Conservation (phyloP, 164 flowering plant species). For the Vitis rotundifolia region DNA sequence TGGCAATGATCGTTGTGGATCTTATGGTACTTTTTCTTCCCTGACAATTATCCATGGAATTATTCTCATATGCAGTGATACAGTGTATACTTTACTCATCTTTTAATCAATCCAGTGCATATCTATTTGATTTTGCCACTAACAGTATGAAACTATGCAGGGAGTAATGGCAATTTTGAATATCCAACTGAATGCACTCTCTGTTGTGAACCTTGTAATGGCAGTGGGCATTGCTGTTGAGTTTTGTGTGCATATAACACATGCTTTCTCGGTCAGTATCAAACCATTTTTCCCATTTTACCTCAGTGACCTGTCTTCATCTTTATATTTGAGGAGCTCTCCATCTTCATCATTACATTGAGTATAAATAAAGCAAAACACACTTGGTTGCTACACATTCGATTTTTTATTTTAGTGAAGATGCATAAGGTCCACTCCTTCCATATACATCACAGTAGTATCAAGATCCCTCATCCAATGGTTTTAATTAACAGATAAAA, state of each 20-base stretch:
- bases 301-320: not conserved
- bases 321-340: not conserved
- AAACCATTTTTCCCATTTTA: conserved; percentile 1
- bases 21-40: conserved; percentile 59
- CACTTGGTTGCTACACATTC: no score
- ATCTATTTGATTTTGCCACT: conserved; percentile 3
- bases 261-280: conserved; percentile 86
- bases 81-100: no score
- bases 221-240: conserved; percentile 95
- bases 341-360: not conserved
- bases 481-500: no score
- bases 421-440: no score
- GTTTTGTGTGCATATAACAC: conserved; percentile 92
- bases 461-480: no score
- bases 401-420: no score
- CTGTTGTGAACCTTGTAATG: conserved; percentile 97
- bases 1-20: conserved; percentile 88
- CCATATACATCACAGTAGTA: no score
- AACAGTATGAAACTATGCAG: conserved; percentile 44
- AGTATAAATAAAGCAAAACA: no score
- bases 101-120: not conserved
- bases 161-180: conserved; percentile 91
- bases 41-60: not conserved
- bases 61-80: not conserved
- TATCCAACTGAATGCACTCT: conserved; percentile 94